Percentiles rank a stretch among this genome's conserved stretches.
Evolutionary conservation across 2,329 filamentous ascomycete genomes (phyloP).

Genomic region (Penicillium sp.): DNA sequence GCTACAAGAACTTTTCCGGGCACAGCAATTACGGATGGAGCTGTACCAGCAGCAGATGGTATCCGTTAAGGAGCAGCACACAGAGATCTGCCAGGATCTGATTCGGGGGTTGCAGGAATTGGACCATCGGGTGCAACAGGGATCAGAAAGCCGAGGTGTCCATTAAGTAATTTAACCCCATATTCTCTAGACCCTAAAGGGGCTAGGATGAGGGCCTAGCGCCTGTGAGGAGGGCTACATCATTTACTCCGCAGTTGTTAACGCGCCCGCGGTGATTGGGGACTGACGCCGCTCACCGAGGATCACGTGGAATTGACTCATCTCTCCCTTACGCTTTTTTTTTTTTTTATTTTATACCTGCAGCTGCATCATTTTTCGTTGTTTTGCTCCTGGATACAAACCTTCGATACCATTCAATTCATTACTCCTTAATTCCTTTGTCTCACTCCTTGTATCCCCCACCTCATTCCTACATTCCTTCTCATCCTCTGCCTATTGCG

Average conservation of each 20-base stretch:
- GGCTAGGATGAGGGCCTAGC: not conserved
- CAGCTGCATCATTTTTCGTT: not conserved
- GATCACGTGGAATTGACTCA: slow-evolving; percentile 36
- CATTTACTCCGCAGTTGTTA: slow-evolving; percentile 13
- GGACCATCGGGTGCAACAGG: slow-evolving; percentile 26
- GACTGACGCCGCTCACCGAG: slow-evolving; percentile 28
- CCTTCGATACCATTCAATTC: not conserved
- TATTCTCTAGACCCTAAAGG: not conserved
- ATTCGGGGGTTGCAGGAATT: slow-evolving; percentile 33
- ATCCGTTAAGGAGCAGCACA: slow-evolving; percentile 33
- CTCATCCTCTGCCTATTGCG: slow-evolving; percentile 7
- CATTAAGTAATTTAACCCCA: not conserved
- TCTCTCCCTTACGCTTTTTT: slow-evolving; percentile 4
- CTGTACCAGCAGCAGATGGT: slow-evolving; percentile 34
- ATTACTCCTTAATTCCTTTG: not conserved
- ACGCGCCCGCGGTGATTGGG: slow-evolving; percentile 20
- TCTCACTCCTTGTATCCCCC: not conserved
- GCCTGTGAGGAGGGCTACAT: not conserved
- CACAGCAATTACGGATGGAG: slow-evolving; percentile 44
- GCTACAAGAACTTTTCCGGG: slow-evolving; percentile 46
- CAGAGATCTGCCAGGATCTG: slow-evolving; percentile 34
- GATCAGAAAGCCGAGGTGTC: not conserved
- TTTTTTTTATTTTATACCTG: slow-evolving; percentile 1
- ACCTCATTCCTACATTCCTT: not conserved
- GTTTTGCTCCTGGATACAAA: not conserved